Conservation (phyloP, 768 basidiomycete genomes). For the Auricularia heimuer region DNA sequence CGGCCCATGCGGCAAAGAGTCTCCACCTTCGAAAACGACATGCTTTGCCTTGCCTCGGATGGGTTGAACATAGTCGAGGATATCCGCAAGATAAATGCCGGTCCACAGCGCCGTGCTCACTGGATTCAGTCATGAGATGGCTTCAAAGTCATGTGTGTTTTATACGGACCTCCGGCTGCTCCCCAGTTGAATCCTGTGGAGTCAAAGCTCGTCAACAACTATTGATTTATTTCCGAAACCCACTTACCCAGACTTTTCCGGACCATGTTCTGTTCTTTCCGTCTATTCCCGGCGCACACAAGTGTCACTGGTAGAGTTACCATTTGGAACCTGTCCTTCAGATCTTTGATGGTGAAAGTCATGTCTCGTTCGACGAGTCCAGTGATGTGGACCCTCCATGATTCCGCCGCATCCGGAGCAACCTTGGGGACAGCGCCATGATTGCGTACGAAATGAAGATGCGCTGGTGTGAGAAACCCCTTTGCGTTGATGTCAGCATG, state of each 20-base stretch:
- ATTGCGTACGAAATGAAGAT: slow-evolving; percentile 51
- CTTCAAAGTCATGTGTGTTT: slow-evolving; percentile 9
- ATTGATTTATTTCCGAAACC: not conserved
- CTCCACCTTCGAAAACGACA: slow-evolving; percentile 51
- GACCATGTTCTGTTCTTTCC: slow-evolving; percentile 58
- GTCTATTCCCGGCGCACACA: slow-evolving; percentile 54
- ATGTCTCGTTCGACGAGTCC: slow-evolving; percentile 30
- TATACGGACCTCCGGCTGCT: slow-evolving; percentile 29
- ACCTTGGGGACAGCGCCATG: slow-evolving; percentile 50
- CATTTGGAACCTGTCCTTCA: slow-evolving; percentile 36
- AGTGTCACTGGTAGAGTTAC: slow-evolving; percentile 53
- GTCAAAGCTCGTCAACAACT: not conserved
- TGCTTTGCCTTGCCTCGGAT: slow-evolving; percentile 29
- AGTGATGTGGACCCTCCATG: slow-evolving; percentile 38
- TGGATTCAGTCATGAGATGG: slow-evolving; percentile 15
- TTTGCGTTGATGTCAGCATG: slow-evolving; percentile 8
- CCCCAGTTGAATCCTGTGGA: slow-evolving; percentile 40
- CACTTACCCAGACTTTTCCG: slow-evolving; percentile 34
- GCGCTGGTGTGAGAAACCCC: slow-evolving; percentile 47
- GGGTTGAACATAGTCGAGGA: slow-evolving; percentile 39
- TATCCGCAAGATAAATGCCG: slow-evolving; percentile 46
- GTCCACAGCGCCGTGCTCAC: slow-evolving; percentile 49
- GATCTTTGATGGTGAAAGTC: slow-evolving; percentile 34
- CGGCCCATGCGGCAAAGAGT: slow-evolving; percentile 46
- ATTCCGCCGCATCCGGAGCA: slow-evolving; percentile 22